Evolutionary conservation across 2,329 filamentous ascomycete species (phyloP).

Genomic region (Blastomyces percursus): DNA sequence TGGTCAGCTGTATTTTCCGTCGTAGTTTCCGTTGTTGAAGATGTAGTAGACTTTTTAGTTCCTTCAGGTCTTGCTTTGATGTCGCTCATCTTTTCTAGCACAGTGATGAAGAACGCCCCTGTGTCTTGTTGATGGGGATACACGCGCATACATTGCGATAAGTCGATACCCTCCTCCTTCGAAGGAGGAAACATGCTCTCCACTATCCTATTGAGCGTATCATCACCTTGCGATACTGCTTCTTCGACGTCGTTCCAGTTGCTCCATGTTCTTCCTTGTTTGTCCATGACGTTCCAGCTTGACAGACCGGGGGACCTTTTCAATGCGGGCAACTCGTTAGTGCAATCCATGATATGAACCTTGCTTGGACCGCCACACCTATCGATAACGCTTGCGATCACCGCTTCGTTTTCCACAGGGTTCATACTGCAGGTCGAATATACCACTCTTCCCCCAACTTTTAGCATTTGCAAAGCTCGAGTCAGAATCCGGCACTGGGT

Average conservation of each 20-base stretch:
- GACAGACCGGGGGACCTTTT: slow-evolving; percentile 67
- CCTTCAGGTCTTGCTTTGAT: slow-evolving; percentile 67
- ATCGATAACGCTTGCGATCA: slow-evolving; percentile 77
- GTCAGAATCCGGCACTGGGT: slow-evolving; percentile 86
- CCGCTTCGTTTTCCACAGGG: slow-evolving; percentile 91
- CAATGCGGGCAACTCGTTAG: slow-evolving; percentile 61
- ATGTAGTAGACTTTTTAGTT: slow-evolving; percentile 25
- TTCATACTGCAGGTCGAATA: slow-evolving; percentile 99
- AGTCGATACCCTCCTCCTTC: slow-evolving; percentile 51
- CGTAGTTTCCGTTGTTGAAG: slow-evolving; percentile 15
- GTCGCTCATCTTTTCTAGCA: slow-evolving; percentile 82
- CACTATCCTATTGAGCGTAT: slow-evolving; percentile 56
- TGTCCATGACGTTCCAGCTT: slow-evolving; percentile 86
- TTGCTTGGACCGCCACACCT: slow-evolving; percentile 74
- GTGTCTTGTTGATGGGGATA: slow-evolving; percentile 96
- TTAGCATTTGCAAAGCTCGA: slow-evolving; percentile 87
- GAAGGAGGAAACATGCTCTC: slow-evolving; percentile 74
- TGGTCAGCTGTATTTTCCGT: not conserved
- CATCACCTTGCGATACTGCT: slow-evolving; percentile 45
- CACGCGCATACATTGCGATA: slow-evolving; percentile 84
- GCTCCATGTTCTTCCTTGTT: slow-evolving; percentile 64
- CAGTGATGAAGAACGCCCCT: slow-evolving; percentile 93
- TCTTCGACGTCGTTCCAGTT: slow-evolving; percentile 72
- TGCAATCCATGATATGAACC: slow-evolving; percentile 76
- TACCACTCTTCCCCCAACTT: slow-evolving; percentile 85